Conservation (phyloP, 257 asterid genomes). For the Perilla frutescens region DNA sequence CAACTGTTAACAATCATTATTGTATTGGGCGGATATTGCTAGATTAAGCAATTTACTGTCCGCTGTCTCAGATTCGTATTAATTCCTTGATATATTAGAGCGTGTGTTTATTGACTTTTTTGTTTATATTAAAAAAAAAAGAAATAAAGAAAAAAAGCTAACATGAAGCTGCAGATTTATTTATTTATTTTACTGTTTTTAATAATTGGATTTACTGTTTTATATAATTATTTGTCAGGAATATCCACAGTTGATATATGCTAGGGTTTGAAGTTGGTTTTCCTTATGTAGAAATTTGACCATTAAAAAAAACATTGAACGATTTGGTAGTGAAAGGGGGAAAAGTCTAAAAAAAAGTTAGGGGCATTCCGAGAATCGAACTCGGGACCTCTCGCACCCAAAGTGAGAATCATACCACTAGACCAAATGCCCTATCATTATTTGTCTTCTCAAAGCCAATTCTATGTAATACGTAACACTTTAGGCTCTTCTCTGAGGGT, state of each 20-base stretch:
- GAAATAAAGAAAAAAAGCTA: too few species aligned
- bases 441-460: not conserved
- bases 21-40: slow-evolving; percentile 22
- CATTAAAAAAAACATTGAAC: not conserved
- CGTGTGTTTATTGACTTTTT: not conserved
- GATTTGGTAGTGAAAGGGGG: not conserved
- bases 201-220: not conserved
- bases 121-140: not conserved
- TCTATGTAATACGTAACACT: not conserved
- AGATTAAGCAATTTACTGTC: slow-evolving; percentile 12
- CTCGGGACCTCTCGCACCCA: slow-evolving; percentile 83
- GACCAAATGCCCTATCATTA: slow-evolving; percentile 12
- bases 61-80: slow-evolving; percentile 13
- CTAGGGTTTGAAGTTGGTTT: not conserved
- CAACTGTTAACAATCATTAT: slow-evolving; percentile 8
- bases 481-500: not conserved
- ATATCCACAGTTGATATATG: not conserved
- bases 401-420: slow-evolving; percentile 48
- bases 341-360: not conserved
- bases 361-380: slow-evolving; percentile 18
- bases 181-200: not conserved
- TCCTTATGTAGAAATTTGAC: not conserved
- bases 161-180: slow-evolving; percentile 2
- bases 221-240: slow-evolving; percentile 14
- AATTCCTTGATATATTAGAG: not conserved